These are phyloP conservation scores for Diddensiella transvaalensis DNA, from an alignment of 805 yeast species.

Conservation along the genomic window DNA sequence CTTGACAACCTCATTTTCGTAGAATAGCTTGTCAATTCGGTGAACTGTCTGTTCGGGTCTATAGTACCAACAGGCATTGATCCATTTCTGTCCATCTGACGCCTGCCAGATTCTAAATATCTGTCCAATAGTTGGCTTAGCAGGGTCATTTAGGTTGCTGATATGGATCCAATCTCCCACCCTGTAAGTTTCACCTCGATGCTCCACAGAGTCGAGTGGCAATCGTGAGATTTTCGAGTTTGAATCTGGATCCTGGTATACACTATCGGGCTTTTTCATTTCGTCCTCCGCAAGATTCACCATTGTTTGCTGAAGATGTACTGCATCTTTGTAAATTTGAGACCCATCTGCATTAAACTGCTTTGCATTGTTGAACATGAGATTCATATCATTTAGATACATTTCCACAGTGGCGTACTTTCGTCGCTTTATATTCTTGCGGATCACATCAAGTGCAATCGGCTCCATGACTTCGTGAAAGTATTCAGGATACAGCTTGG, in stretches of 20 bases:
- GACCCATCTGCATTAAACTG: conserved; percentile 57
- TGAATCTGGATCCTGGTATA: conserved; percentile 46
- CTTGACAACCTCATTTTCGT: conserved; percentile 92
- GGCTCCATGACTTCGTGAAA: conserved; percentile 41
- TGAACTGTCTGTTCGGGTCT: conserved; percentile 98
- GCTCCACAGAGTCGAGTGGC: conserved; percentile 75
- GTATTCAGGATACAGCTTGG: conserved; percentile 50
- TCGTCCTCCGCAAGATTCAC: conserved; percentile 58
- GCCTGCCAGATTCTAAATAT: conserved; percentile 87
- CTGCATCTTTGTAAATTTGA: conserved; percentile 57
- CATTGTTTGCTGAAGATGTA: conserved; percentile 58
- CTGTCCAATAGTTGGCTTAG: conserved; percentile 91
- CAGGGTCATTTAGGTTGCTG: conserved; percentile 80
- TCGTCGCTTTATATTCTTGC: conserved; percentile 80
- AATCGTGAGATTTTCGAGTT: conserved; percentile 66
- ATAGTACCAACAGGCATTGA: conserved; percentile 96
- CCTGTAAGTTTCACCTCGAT: conserved; percentile 66
- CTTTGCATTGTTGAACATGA: conserved; percentile 72
- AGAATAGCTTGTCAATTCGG: conserved; percentile 81
- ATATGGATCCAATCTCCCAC: conserved; percentile 96
- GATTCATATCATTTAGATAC: conserved; percentile 71
- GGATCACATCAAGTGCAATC: conserved; percentile 45
- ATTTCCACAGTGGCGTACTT: conserved; percentile 71
- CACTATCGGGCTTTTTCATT: conserved; percentile 76
- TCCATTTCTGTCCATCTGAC: conserved; percentile 75